Evolutionary conservation across 768 basidiomycete genomes (phyloP), one percentile per base, ranked within the genome.

Genomic region (Mycena alexandri): DNA sequence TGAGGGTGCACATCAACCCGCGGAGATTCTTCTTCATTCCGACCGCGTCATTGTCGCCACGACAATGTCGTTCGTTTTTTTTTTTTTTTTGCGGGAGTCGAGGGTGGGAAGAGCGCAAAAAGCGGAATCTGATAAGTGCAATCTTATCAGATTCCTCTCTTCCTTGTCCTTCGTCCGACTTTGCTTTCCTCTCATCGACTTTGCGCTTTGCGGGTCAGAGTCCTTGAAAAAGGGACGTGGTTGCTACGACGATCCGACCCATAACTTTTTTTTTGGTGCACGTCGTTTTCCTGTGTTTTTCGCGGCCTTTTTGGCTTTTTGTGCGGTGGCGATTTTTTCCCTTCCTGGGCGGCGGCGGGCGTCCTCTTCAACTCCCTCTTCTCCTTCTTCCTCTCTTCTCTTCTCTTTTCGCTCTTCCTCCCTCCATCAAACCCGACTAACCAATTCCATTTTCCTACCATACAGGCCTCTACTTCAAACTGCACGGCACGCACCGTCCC

Each of bases 401-500:
- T 44, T 21, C 33, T 22, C 21, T 6, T 22, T 29, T 50, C 34
- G 2, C 21, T 12, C 47, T 24, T 46, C 14, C 44, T 34, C 19
- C 36, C 9, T 51, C 44, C 50, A 53, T 58, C 53, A 24, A 52
- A 16, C 42, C 29, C 38, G 38, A 38, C 58, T 52, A 41, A 61
- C 47, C 57, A 58, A 48, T 57, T 46, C 22, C n/a, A 42, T 57
- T 36, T 48, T 60, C 51, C 57, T 41, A 44, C 63, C 13, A 22
- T 65, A 59, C 75, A 98, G 97, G 97, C 62, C 87, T 99, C 11
- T 99, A 99, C 82, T 98, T 95, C 86, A 99, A 99, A 81, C 87
- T 99, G 14, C 98, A 99, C 82, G 95, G 96, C 53, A 94, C 94
- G 2, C 96, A 98, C 74, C 90, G 98, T 42, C 98, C 98, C 43